Base-by-base conservation (phyloP, 2,329 filamentous ascomycete species). In the Fusarium torulosum region DNA sequence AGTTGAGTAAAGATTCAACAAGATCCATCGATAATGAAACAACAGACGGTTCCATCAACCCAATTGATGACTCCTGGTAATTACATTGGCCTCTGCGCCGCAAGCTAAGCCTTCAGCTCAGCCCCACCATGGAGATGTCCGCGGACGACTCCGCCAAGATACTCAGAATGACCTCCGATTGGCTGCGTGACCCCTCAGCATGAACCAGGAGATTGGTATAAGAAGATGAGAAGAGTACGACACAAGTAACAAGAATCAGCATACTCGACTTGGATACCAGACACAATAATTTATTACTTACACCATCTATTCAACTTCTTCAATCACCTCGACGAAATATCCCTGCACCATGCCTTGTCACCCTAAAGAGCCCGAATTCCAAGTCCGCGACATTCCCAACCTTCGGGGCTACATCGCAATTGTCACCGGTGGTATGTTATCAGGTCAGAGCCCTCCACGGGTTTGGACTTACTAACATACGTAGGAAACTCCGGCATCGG, bases 401-500 rank as follows among this genome's bases (percentile, higher is more conserved):
- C 63, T 72, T 6, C 59, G 37, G 2, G 70, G 70, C 5, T 70
- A 72, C 23, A 49, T 74, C 7, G 63, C 33, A 7, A 71, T 74
- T 4, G 68, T 74, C 1, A 74, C 72, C 1, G 71, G 71, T 17
- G 71, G 71, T 72, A 46, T 33, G 65, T 17, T 1, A 20, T 2
- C 9, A 4, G 1, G 7, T 3, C 2, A 1, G 0, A 8, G 15
- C 4, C 2, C 4, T 11, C 2, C 2, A 14, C 2, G 2, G 13
- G 1, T 1, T 1, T 10, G 1, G 4, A 0, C 5, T 17, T 2
- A n/a, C 20, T 49, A 17, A 56, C 14, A 6, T 2, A 3, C 1
- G 0, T 0, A 69, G 71, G 71, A 0, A 72, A 74, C 38, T 64
- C 63, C 4, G 72, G 72, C 1, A 66, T 74, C 19, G 72, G 70